Percentiles rank a stretch among this genome's conserved stretches.
phyloP scores from a whole-genome alignment of 106 monocot species.

The Vanilla planifolia region DNA sequence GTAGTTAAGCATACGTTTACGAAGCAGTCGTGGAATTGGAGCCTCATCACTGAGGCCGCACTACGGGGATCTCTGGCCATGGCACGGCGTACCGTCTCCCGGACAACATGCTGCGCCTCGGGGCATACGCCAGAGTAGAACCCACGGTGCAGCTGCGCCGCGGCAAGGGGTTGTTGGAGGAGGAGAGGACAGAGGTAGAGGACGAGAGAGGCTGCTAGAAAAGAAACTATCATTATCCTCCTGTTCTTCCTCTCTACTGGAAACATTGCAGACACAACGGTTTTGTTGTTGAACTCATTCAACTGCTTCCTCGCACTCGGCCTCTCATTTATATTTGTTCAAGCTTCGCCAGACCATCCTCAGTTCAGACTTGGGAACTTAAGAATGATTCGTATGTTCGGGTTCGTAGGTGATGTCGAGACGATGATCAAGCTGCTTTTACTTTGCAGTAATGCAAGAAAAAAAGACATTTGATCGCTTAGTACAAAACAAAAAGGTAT shows the following conservation, averaged over 20 bases:
- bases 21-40: constrained; percentile 94
- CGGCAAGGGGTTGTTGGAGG: neutral
- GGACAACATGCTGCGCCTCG: constrained; percentile 47
- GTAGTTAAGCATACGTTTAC: constrained; percentile 42
- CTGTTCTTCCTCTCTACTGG: neutral
- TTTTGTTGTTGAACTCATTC: no score
- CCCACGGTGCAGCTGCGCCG: constrained; percentile 23
- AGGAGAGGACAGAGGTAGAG: constrained; percentile 6
- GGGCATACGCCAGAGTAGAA: constrained; percentile 73
- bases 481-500: no score
- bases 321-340: no score
- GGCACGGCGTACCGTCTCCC: constrained; percentile 33
- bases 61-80: constrained; percentile 57
- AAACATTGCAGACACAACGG: no score
- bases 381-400: no score
- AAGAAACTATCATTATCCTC: neutral
- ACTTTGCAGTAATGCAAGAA: no score
- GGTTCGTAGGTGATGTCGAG: no score
- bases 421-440: no score
- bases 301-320: no score
- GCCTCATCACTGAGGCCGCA: constrained; percentile 80
- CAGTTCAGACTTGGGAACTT: no score
- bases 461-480: no score
- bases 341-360: no score
- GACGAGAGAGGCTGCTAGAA: constrained; percentile 6